Evolutionary conservation across 371 early-diverging fungal genomes (phyloP).

Genomic region (Coemansia sp.): DNA sequence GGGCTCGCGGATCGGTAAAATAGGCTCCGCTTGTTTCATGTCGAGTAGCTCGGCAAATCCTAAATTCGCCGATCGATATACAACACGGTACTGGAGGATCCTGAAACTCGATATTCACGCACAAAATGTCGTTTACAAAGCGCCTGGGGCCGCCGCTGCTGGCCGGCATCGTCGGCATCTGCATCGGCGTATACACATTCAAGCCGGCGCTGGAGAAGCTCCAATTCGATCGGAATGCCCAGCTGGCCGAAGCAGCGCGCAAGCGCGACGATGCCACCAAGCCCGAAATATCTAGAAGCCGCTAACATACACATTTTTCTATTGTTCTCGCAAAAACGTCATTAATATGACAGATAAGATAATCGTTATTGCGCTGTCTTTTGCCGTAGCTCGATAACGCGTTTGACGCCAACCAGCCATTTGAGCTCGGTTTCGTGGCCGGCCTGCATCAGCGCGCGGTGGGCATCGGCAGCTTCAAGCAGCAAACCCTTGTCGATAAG

Average conservation of each 20-base stretch:
- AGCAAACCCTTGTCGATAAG: slow-evolving; percentile 15
- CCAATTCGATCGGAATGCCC: not conserved
- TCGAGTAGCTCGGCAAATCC: too few species aligned
- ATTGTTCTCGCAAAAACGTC: too few species aligned
- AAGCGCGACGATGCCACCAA: not conserved
- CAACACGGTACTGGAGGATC: too few species aligned
- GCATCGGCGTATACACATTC: slow-evolving; percentile 19
- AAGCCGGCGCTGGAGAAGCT: slow-evolving; percentile 12
- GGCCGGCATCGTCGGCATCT: slow-evolving; percentile 11
- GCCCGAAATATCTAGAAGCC: too few species aligned
- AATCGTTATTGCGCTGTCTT: slow-evolving; percentile 4
- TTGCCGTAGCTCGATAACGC: slow-evolving; percentile 37
- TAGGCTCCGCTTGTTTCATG: too few species aligned
- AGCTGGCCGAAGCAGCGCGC: not conserved
- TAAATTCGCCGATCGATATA: too few species aligned
- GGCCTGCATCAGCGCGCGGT: slow-evolving; percentile 38
- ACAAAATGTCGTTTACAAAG: not conserved
- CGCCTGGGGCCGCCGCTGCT: slow-evolving; percentile 17
- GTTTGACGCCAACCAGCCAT: slow-evolving; percentile 52
- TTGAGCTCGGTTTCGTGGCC: slow-evolving; percentile 34
- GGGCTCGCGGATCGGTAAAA: too few species aligned
- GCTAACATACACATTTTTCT: too few species aligned
- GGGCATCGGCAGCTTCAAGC: slow-evolving; percentile 19
- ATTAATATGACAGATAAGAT: not conserved
- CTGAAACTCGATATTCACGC: too few species aligned